Evolutionary conservation across 495 filamentous ascomycete species (phyloP), one percentile per base, ranked within the genome.

Genomic region (Lepraria neglecta): DNA sequence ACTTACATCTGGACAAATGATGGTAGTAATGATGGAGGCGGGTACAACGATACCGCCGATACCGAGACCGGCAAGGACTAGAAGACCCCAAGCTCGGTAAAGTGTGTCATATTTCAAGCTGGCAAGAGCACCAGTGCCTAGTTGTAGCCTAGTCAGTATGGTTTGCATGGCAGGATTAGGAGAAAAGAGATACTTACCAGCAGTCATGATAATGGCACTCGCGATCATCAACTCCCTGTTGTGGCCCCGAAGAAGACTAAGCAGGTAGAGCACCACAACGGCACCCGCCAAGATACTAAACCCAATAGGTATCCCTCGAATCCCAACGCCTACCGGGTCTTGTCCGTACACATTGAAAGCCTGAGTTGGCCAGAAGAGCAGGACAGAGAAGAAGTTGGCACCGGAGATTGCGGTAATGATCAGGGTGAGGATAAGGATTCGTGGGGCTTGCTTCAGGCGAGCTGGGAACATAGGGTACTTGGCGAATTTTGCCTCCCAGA

Each of bases 21-120:
- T 89, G 4, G 85, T 88, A 4, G 83, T 84, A 46, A 88, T 86
- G 65, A 87, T 85, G 0, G 82, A 84, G 11, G 85, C 84, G 1
- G 85, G 87, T 15, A 89, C 85, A 14, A 88, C 83, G 42, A 90
- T 87, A 6, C 86, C 87, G 17, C 87, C 87, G 24, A 89, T 87
- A 19, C 87, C 87, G 6, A 89, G 72, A 28, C 84, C 83, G 12
- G 86, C 84, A 28, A 89, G 68, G 55, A 82, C 71, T 51, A 89
- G 75, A 48, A 89, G 71, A 30, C 76, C 81, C 75, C 84, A 89
- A 17, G 88, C 72, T 28, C 76, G 70, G 53, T 79, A 68, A 46
- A 89, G 73, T 64, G 88, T 88, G 72, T 88, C 80, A 6, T 70
- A 47, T 2, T 73, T 71, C 10, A 79, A 82, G 17, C 79, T 74